Evolutionary conservation across 2,329 filamentous ascomycete species (phyloP).

Genomic region (Cryphonectria japonica): DNA sequence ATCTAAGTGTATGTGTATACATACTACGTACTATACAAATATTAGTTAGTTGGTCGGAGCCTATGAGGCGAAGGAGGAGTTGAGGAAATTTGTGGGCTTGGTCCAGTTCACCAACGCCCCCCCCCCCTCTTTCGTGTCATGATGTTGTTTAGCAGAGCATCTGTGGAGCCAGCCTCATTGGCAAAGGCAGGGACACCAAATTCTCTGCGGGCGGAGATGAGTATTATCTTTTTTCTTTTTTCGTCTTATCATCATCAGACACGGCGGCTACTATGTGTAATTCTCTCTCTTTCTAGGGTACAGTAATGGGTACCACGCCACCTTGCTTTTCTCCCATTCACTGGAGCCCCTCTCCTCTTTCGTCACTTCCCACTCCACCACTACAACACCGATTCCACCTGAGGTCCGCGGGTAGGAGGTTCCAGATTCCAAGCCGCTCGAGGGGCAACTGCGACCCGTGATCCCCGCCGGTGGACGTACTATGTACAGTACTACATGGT

Average conservation of each 20-base stretch:
- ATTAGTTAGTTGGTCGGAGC: not conserved
- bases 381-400: not conserved
- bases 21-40: not conserved
- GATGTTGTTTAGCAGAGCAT: not conserved
- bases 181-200: not conserved
- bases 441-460: constrained; percentile 17
- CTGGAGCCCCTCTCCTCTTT: not conserved
- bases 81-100: not conserved
- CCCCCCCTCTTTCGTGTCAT: not conserved
- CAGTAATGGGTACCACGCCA: constrained; percentile 13
- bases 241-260: not conserved
- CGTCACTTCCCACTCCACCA: constrained; percentile 11
- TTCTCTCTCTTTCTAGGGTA: not conserved
- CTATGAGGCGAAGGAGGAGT: not conserved
- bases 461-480: constrained; percentile 21
- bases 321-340: constrained; percentile 5
- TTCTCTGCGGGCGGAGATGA: not conserved
- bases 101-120: not conserved
- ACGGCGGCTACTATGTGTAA: not conserved
- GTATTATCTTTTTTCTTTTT: not conserved
- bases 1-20: not conserved
- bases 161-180: constrained; percentile 11
- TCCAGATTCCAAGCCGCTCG: constrained; percentile 21
- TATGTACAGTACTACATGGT: constrained; percentile 14
- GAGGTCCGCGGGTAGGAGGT: not conserved